Evolutionary conservation across 192 early-diverging fungal genomes (phyloP).

Genomic region (Entomortierella chlamydospora): DNA sequence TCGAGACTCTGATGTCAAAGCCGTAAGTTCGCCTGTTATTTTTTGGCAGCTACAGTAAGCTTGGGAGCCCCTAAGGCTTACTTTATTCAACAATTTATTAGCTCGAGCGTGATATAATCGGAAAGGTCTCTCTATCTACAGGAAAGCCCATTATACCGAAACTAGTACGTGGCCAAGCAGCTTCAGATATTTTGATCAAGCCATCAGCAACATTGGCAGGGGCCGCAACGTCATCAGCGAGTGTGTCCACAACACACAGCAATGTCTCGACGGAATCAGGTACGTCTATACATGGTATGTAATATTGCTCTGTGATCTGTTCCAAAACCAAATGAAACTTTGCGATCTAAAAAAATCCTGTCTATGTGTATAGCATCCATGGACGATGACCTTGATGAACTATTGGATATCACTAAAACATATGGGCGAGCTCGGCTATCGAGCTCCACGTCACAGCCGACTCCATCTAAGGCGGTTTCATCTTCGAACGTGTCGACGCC

Average conservation of each 20-base stretch:
- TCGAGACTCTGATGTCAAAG: constrained; percentile 28
- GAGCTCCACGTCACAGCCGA: background rate
- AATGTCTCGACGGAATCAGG: background rate
- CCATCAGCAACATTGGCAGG: background rate
- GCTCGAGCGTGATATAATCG: constrained; percentile 43
- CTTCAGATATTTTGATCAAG: constrained; percentile 41
- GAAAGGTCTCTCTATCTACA: constrained; percentile 45
- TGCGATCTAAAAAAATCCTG: background rate
- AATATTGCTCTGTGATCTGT: too few relatives aligned
- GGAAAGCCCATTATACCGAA: constrained; percentile 51
- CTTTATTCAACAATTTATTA: background rate
- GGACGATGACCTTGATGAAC: constrained; percentile 44
- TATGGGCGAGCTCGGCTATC: constrained; percentile 17
- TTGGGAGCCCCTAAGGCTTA: background rate
- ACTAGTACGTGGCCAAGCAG: constrained; percentile 37
- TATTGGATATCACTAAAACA: constrained; percentile 43
- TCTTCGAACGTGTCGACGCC: background rate
- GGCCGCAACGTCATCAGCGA: background rate
- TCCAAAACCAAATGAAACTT: background rate
- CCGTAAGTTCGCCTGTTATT: constrained; percentile 8
- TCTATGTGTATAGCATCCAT: background rate
- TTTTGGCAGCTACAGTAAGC: background rate
- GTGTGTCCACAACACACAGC: constrained; percentile 1
- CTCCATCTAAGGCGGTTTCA: background rate
- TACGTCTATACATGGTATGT: constrained; percentile 14